Percentiles rank a stretch among this genome's conserved stretches.
These are phyloP conservation scores for Tylopilus plumbeoviolaceoides DNA, from an alignment of 768 basidiomycete species.

Conservation along the genomic window DNA sequence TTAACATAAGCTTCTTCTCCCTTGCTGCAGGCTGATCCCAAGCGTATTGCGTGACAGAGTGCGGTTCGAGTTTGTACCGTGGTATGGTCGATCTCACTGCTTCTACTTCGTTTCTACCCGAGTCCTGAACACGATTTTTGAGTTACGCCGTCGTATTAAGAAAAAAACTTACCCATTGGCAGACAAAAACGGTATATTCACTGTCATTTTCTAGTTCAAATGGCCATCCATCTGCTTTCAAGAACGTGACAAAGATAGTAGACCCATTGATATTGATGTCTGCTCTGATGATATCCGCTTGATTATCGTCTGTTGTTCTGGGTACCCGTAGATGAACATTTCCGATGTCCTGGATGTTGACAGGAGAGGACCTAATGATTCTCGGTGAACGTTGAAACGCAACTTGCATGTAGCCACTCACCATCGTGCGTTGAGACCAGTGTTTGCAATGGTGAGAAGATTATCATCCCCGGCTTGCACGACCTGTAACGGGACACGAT, in stretches of 20 bases:
- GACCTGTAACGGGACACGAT: conserved; percentile 63
- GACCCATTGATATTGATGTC: conserved; percentile 84
- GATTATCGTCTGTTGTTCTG: conserved; percentile 34
- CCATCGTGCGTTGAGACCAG: conserved; percentile 85
- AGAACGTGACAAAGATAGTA: conserved; percentile 82
- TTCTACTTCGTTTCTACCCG: conserved; percentile 36
- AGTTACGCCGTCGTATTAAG: background rate
- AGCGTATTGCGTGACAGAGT: conserved; percentile 63
- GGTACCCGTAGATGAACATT: conserved; percentile 68
- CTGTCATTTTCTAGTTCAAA: conserved; percentile 89
- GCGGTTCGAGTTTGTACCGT: conserved; percentile 56
- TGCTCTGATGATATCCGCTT: conserved; percentile 58
- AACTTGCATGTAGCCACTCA: conserved; percentile 31
- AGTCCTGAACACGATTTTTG: conserved; percentile 39
- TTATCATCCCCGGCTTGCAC: conserved; percentile 66
- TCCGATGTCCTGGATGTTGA: conserved; percentile 91
- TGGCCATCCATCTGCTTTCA: conserved; percentile 72
- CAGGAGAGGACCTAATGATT: conserved; percentile 75
- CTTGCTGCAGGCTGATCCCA: conserved; percentile 90
- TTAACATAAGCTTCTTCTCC: conserved; percentile 74
- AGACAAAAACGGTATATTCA: conserved; percentile 61
- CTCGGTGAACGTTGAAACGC: background rate
- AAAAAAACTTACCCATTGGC: conserved; percentile 60
- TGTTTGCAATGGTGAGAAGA: conserved; percentile 78
- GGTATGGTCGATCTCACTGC: conserved; percentile 35